phyloP scores from a whole-genome alignment of 257 asterid genomes.

The Capsicum pubescens region DNA sequence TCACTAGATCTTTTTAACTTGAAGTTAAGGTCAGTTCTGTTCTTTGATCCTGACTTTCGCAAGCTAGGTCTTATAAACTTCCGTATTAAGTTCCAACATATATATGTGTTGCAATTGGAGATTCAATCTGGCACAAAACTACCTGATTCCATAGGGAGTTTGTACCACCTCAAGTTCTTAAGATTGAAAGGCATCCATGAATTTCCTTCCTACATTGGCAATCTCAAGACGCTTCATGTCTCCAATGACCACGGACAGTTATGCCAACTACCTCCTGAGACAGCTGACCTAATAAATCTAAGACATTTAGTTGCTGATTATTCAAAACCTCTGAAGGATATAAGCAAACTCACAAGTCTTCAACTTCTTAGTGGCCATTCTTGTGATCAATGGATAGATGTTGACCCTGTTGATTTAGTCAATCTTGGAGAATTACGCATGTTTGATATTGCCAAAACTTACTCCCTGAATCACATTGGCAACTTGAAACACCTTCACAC shows the following conservation, averaged over 20 bases:
- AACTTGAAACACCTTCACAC: neutral
- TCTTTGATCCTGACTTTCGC: neutral
- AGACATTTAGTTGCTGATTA: neutral
- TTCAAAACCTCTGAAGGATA: neutral
- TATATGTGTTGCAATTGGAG: neutral
- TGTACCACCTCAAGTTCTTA: neutral
- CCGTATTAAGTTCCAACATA: neutral
- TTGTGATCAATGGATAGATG: neutral
- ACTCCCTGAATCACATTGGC: neutral
- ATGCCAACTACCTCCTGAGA: neutral
- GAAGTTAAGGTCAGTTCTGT: neutral
- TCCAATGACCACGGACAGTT: accelerated
- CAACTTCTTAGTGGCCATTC: neutral
- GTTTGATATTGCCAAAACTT: neutral
- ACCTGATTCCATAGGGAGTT: neutral
- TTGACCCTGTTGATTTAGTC: neutral
- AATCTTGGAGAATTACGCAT: neutral
- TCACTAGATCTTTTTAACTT: neutral
- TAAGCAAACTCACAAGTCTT: neutral
- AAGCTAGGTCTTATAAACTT: no score
- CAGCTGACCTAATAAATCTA: neutral
- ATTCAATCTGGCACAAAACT: neutral
- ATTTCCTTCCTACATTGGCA: neutral
- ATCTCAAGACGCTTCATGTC: neutral
- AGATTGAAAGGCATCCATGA: neutral